Evolutionary conservation across 2,329 filamentous ascomycete species (phyloP), one percentile per base, ranked within the genome.

Genomic region (Beauveria sp.): DNA sequence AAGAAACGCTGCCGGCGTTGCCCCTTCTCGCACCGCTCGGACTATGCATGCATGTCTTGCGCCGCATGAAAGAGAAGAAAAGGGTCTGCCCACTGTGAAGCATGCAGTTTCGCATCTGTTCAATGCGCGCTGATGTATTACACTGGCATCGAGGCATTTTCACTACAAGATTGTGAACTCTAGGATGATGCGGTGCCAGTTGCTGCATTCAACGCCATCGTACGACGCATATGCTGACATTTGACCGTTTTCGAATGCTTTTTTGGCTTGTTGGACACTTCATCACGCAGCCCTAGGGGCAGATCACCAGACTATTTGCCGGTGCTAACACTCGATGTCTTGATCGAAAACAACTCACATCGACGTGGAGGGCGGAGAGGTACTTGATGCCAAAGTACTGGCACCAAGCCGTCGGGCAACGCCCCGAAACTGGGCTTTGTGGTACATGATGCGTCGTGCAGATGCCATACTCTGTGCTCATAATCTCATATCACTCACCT

Each of bases 341-440:
- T 34, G 30, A 34, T 14, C 12, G 30, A 16, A 14, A 18, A 48
- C 30, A 34, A 34, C 14, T 14, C 30, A 14, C 10, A 34, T 34
- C 12, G 12, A 28, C 51, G 10, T 54, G 52, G 52, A 41, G 37
- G 50, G 37, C 40, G 28, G 12, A 40, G 41, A 41, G 55, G 44
- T 57, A 57, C 55, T 43, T 57, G 30, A 16, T 46, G 14, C 22
- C 44, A 40, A 57, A 28, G 55, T 57, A 57, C 55, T 46, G 5
- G 20, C 2, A 12, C 5, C 44, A 41, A 26, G 44, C 2, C 20
- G 44, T 24, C 24, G 3, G 16, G 53, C 16, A 22, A 20, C 24
- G 40, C 44, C 26, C 34, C 30, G 14, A 12, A 24, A 26, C 14
- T 37, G n/a, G 28, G 24, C 5, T 20, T n/a, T 40, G 44, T 40